Base-by-base conservation (phyloP, 176 grass and related monocot genomes). In the Ampelocalamus luodianensis region DNA sequence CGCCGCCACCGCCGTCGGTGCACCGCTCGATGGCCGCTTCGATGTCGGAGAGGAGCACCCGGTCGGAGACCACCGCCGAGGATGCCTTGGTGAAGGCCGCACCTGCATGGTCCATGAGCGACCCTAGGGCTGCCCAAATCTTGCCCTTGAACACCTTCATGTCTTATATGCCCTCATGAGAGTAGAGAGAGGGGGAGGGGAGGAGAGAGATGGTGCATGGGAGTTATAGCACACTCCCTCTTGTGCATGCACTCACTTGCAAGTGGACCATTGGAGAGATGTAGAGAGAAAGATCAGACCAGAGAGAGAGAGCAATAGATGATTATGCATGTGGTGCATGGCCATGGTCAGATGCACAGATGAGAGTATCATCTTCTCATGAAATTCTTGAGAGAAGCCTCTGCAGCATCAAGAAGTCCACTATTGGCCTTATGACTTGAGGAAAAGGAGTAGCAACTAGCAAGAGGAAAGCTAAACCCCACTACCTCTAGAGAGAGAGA, bases 111-210 rank as follows among this genome's bases (percentile, higher is more conserved):
- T 95, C 89, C 88, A 92, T 94, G 91, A 98, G 48, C 64, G 93
- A 92, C 9, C 84, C 92, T 39, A 99, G 76, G 15, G 90, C 88
- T 76, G 83, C 87, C 88, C 73, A 94, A 85, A 96, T 88, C 92
- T 91, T 96, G 59, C 70, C 89, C 80, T 87, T 86, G 85, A 88
- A 87, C 91, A 92, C 90, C 90, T 96, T 96, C 96, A 96, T 99
- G 60, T 72, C 87, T 90, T 76, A 67, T 72, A 89, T 29, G 88
- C 65, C 74, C 67, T 86, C 85, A 78, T 80, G 71, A 81, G 48
- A 92, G 53, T n/a, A 18, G 10, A 80, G 24, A 77, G 48, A 81
- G 50, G 34, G 76, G 53, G 58, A 26, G 58, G 12, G 66, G 80
- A 51, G 26, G 46, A 78, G 71, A 82, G 26, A 73, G 74, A 53